Evolutionary conservation across 1,284 basidiomycete genomes (phyloP), one percentile per base, ranked within the genome.

Genomic region (Limonomyces culmigenus): DNA sequence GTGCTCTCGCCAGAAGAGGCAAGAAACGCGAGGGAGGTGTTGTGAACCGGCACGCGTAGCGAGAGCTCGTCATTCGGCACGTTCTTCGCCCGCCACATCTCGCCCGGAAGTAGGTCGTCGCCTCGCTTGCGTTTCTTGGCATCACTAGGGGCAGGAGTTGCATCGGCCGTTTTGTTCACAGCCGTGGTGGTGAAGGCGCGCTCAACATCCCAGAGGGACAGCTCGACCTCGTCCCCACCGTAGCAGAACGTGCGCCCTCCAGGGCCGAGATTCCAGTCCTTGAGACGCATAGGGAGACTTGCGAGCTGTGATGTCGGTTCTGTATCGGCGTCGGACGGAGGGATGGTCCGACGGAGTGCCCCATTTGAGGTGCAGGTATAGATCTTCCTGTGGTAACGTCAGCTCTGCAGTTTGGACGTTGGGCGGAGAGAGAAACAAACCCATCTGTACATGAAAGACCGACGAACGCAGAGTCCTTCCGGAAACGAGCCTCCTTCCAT

Each of bases 191-290:
- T 38, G 43, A 92, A 85, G 0, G 84, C 74, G 30, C 59, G 53
- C 47, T 86, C 76, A 2, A 72, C 65, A 48, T 86, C 66, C 80
- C 84, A 92, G 1, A 91, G 48, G 1, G 84, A 87, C 2, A 88
- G 52, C 40, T 91, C 85, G 13, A 92, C 81, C 53, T 92, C 88
- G 45, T 91, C 77, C 3, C 88, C 88, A 4, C 79, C 88, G 42
- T 87, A 79, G 1, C 75, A 70, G 54, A 92, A 88, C 0, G 65
- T 64, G 17, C 59, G 50, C 3, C 55, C 55, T 36, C 68, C 58
- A 5, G 57, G 47, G 2, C 74, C 65, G 12, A 83, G 53, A n/a
- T 65, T 63, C 75, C 79, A 81, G 38, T 68, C 70, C 32, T 53
- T 58, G 15, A 86, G 56, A 19, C 75, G 68, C 43, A 64, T 72